Percentiles rank a stretch among this genome's conserved stretches.
Conservation (phyloP, 768 basidiomycete species). For the Tulasnella sp. region DNA sequence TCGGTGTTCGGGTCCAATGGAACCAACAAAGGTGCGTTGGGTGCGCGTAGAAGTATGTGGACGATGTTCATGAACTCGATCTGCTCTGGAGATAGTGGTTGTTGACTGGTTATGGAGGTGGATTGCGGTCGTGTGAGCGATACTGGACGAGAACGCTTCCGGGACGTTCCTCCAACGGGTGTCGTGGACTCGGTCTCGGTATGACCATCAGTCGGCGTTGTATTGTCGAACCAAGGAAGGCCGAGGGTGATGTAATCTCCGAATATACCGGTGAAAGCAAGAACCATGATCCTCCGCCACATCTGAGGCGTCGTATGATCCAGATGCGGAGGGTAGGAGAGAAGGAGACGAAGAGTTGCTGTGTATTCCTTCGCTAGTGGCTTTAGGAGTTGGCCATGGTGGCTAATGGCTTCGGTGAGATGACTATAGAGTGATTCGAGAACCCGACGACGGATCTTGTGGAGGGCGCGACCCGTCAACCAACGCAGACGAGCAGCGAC, state of each 20-base stretch:
- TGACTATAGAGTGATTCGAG: constrained; percentile 50
- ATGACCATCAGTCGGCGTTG: constrained; percentile 19
- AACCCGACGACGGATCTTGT: constrained; percentile 42
- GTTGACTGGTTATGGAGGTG: constrained; percentile 16
- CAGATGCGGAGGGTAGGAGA: constrained; percentile 60
- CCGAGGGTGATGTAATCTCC: constrained; percentile 36
- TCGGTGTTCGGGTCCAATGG: not conserved
- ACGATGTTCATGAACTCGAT: constrained; percentile 60
- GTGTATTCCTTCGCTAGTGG: constrained; percentile 69
- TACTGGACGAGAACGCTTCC: constrained; percentile 26
- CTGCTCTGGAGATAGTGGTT: constrained; percentile 39
- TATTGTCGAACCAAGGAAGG: constrained; percentile 27
- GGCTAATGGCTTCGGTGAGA: constrained; percentile 45
- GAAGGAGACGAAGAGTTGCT: constrained; percentile 56
- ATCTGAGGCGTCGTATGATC: constrained; percentile 50
- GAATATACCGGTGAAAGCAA: constrained; percentile 68
- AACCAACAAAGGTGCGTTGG: constrained; percentile 35
- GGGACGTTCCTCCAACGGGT: constrained; percentile 26
- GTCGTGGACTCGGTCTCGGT: constrained; percentile 24
- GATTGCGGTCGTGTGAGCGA: constrained; percentile 19
- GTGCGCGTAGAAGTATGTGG: constrained; percentile 43
- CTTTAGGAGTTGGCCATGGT: constrained; percentile 41
- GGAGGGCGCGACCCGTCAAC: constrained; percentile 53
- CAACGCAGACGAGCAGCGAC: constrained; percentile 56
- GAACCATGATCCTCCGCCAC: constrained; percentile 59